Base-by-base conservation (phyloP, 2,329 filamentous ascomycete species). In the Fulvia fulva region DNA sequence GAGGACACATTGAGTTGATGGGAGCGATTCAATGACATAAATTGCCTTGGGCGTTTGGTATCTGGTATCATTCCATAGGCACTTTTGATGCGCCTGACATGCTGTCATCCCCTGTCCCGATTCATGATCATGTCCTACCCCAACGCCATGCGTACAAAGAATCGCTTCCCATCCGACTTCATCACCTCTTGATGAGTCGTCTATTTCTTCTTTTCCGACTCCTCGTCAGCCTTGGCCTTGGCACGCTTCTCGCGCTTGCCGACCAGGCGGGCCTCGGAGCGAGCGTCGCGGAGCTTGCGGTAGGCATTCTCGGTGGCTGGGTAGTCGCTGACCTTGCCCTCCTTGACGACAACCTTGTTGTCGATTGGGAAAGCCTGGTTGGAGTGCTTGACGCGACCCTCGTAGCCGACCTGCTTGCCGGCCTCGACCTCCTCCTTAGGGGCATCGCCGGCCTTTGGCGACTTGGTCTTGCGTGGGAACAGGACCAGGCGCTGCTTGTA, bases 401-500 rank as follows among this genome's bases (percentile, higher is more conserved):
- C 71, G 71, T 80, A 72, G 71, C 81, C 77, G 69, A 71, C 73
- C 63, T 79, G 75, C 76, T 82, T 81, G 76, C 85, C 85, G 72
- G 87, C 79, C 77, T 86, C 88, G 80, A 94, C 87, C 63, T 89
- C 87, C 74, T 93, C 89, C 77, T 90, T 90, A 78, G 88, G 83
- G 67, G 87, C 88, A 81, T 96, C 91, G 78, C 90, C 90, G 78
- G 89, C 88, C 90, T 96, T 97, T 82, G 88, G 86, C 82, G 94
- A 87, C 81, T 92, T 92, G 77, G 86, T 86, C 81, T 90, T 91
- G 85, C 91, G 91, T 77, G 94, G 94, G 86, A 99, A 97, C 77
- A 99, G 86, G 78, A 99, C 96, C 75, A 99, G 83, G 76, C 91
- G 91, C 76, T 88, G 86, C 83, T 89, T 90, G 91, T 96, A 99